Base-by-base conservation (phyloP, 257 asterid genomes). In the Ilex asprella region DNA sequence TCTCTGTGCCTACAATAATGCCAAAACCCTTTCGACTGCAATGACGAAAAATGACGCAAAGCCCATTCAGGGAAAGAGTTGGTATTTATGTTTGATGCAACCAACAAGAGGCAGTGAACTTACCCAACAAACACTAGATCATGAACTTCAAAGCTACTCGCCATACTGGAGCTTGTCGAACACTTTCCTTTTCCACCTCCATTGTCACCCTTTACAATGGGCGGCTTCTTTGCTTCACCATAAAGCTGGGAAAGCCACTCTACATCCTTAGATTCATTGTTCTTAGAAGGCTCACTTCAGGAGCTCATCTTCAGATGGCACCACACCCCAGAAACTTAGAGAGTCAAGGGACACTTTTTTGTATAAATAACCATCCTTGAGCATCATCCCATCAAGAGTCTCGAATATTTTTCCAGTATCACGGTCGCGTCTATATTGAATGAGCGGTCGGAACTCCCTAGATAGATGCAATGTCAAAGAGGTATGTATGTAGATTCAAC, bases 381-480 rank as follows among this genome's bases (percentile, higher is more conserved):
- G 79, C 94, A 89, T 76, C 94, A 87, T 89, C 69, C 97, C 97
- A 66, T 89, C 96, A 60, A 89, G 95, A 73, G 82, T 59, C 71
- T 93, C 95, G 76, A 82, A 77, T 68, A 71, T 66, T 71, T 62
- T 66, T 70, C 81, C 82, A 13, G 89, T 84, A 51, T 89, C 99
- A 60, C 95, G 97, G 71, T 93, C 99, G 57, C 90, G 84, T 32
- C 97, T 89, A 67, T 14, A n/a, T 58, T 86, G 94, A 70, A 93
- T 89, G 73, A 89, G 86, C 66, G 99, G 95, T 53, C 92, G 97
- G 67, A 87, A 89, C 83, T 89, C 95, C 67, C 99, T 93, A 69
- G 60, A 77, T 52, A 65, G 53, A 30, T 66, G 55, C 6, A 66
- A 50, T 32, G 68, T 46, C 30, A 62, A 57, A 27, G 31, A 63